A percentile compares a stretch with the other conserved stretches of the same genome.
Conservation (phyloP, 345 rosid species). For the Bruguiera sexangula region DNA sequence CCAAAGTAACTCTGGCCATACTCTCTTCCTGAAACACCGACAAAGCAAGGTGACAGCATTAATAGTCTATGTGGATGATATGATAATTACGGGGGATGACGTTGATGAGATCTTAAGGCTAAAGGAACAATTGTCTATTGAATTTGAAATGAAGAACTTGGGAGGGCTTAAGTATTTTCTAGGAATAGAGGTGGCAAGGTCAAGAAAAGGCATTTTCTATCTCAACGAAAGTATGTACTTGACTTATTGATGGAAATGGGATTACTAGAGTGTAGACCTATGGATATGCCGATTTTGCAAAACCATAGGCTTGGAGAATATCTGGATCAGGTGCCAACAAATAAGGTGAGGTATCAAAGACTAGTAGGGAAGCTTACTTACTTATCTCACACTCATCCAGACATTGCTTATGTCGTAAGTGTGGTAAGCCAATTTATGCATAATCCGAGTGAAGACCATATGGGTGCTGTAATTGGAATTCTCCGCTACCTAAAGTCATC, state of each 20-base stretch:
- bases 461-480: neutral
- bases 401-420: neutral
- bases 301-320: neutral
- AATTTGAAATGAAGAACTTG: neutral
- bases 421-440: neutral
- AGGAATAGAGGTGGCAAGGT: no score
- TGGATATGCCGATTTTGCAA: neutral
- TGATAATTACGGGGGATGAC: neutral
- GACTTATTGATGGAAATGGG: neutral
- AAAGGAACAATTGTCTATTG: neutral
- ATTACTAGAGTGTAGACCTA: neutral
- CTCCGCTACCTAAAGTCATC: neutral
- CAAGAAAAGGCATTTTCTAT: neutral
- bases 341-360: no score
- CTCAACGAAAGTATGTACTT: neutral
- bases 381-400: neutral
- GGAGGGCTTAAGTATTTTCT: neutral
- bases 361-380: neutral
- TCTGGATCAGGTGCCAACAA: no score
- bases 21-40: neutral
- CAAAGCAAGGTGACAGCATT: neutral
- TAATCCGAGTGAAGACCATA: neutral
- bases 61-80: no score
- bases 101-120: neutral
- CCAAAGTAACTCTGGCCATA: neutral